Base-by-base conservation (phyloP, 2,329 filamentous ascomycete genomes). In the Botrytis paeoniae region DNA sequence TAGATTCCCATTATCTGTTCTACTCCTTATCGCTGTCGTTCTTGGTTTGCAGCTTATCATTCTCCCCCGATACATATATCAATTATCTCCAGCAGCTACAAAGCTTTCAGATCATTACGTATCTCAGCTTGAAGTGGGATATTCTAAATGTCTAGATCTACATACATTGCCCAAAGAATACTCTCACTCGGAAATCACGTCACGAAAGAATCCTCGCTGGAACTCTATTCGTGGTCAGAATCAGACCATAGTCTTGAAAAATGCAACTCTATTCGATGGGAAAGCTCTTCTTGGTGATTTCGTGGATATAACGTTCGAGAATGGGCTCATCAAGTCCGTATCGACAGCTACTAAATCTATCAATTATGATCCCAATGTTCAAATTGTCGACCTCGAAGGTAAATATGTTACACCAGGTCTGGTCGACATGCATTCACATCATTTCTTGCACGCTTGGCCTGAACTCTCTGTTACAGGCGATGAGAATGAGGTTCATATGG, bases 381-480 rank as follows among this genome's bases (percentile, higher is more conserved):
- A 48, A 79, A 80, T 32, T 76, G 79, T 45, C 68, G 72, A 84
- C 59, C 71, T 85, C 48, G 75, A 78, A 43, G 83, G 84, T 9
- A 80, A 80, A 66, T 82, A 81, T 74, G 82, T 85, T 39, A 85
- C 83, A 0, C 84, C 84, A 0, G 84, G 84, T 1, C 76, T 85
- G 7, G 81, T 85, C 2, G 84, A 85, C 74, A 82, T 85, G 81
- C 84, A 85, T 76, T 84, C 83, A 3, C 84, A 85, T 76, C 82
- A 84, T 74, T 77, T 82, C 35, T 64, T 80, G 2, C 72, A 74
- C 14, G 51, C 78, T 29, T 84, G 82, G 82, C 84, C 84, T 0
- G 51, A 73, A 22, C 73, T 81, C 3, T 63, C 65, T n/a, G 77
- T 78, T 20, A 80, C 76, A 9, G 77, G 77, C 7, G 84, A 85